Base-by-base conservation (phyloP, 108 stramenopile species). In the Schizochytrium sp. region DNA sequence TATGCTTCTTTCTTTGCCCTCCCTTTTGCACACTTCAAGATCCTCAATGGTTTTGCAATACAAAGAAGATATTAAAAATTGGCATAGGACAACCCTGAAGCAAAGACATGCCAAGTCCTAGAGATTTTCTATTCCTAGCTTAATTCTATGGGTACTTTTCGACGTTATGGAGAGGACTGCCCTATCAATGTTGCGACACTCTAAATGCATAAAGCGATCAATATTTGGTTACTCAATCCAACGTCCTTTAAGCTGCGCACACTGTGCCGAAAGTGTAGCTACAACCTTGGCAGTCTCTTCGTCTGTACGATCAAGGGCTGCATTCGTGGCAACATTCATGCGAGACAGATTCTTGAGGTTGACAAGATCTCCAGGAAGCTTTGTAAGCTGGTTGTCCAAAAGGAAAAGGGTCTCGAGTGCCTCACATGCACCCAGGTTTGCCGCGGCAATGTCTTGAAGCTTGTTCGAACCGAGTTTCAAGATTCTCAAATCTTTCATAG, bases 381-480 rank as follows among this genome's bases (percentile, higher is more conserved):
- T 19, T 3, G 40, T 2, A 44, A 88, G 58, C 47, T 12, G 40
- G 60, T 88, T 88, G 45, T 19, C 38, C 7, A 5, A 47, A 8
- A 61, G 4, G 12, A 88, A 61, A 46, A 88, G 88, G 42, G 56
- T 57, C 61, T 61, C 56, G 5, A 88, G 88, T 4, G 59, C 40
- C 1, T 4, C n/a, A 46, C 58, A 61, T 19, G 40, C 7, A 46
- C 88, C 88, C 28, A 88, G 12, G 58, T 83, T 83, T 5, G 45
- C 47, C 17, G 49, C 76, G 76, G 76, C 2, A 28, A 83, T 55
- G 28, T 83, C 76, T 1, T 5, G 5, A 40, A 83, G 47, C 76
- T 83, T 55, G 53, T 83, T 83, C 28, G 10, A 10, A n/a, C 76
- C 76, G 28, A 83, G 76, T 28, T 83, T 83, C 50, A 83, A 28